Base-by-base conservation (phyloP, 768 basidiomycete species). In the Amanita polypyramis region DNA sequence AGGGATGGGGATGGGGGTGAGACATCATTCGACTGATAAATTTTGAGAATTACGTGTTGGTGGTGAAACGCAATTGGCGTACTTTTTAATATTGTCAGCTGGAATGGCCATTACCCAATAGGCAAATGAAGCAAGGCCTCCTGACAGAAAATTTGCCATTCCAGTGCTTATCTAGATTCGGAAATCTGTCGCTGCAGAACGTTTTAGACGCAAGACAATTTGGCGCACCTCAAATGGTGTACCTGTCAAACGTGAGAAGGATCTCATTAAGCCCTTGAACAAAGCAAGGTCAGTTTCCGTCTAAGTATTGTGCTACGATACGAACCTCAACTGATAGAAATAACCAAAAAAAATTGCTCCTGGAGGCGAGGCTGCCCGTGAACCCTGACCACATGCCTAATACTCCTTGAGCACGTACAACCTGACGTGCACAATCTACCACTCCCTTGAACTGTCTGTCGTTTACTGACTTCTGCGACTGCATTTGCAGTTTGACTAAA, bases 81-180 rank as follows among this genome's bases (percentile, higher is more conserved):
- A 86, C 86, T 87, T 90, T 65, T 92, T 91, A 52, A 88, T 68
- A 59, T 87, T 87, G 63, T 92, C 89, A 47, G 80, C 73, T 3
- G 86, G 82, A 53, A 84, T 81, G 19, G 75, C 80, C 68, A 79
- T 74, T 19, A 67, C 66, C 82, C 83, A 85, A 61, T 76, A 85
- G 19, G 68, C 68, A 56, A 84, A 79, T 3, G 77, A 73, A 34
- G 65, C 77, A 25, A 79, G 62, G 7, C 82, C 82, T 23, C 83
- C 83, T 9, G 82, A 74, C 11, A 82, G 58, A 60, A 84, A 82
- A 57, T 78, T 82, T 5, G 81, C 75, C 8, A 70, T 58, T 5
- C 78, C 77, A 17, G 73, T 76, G 59, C 71, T 77, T 60, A 83
- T 72, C 81, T 84, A 54, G 39, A 30, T 23, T 43, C 30, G 37